Evolutionary conservation across 2,329 filamentous ascomycete species (phyloP).

Genomic region (Penicillium sp.): DNA sequence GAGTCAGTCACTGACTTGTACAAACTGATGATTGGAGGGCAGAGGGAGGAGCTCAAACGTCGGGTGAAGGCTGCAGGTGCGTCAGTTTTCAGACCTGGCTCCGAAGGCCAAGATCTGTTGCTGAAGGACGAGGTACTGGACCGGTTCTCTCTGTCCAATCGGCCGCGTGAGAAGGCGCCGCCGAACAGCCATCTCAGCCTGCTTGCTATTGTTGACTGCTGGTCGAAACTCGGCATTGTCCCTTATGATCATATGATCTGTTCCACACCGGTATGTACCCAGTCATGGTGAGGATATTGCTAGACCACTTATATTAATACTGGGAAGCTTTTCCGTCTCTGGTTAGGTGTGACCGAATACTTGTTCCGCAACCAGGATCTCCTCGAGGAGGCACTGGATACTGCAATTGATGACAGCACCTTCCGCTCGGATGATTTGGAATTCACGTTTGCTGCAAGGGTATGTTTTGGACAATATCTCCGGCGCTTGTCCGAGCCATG

Average conservation of each 20-base stretch:
- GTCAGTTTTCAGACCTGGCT: constrained; percentile 60
- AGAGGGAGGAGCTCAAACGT: constrained; percentile 68
- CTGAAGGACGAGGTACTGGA: constrained; percentile 80
- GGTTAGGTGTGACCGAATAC: constrained; percentile 95
- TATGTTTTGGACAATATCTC: constrained; percentile 34
- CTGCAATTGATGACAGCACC: constrained; percentile 82
- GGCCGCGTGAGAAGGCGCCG: constrained; percentile 65
- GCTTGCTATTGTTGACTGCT: constrained; percentile 97
- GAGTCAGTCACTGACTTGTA: constrained; percentile 88
- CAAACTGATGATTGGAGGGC: constrained; percentile 92
- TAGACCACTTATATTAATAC: constrained; percentile 4
- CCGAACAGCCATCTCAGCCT: constrained; percentile 89
- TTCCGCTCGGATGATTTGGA: constrained; percentile 96
- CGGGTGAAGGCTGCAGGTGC: constrained; percentile 79
- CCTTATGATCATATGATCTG: constrained; percentile 99
- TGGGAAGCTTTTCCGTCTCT: constrained; percentile 77
- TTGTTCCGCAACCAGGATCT: constrained; percentile 80
- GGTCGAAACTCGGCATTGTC: constrained; percentile 88
- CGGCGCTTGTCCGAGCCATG: neutral
- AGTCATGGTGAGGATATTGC: neutral
- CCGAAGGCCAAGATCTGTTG: constrained; percentile 63
- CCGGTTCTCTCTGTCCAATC: constrained; percentile 77
- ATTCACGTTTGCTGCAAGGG: constrained; percentile 91
- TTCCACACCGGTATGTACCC: constrained; percentile 71
- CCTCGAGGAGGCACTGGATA: constrained; percentile 80